These are phyloP conservation scores for Senna tora DNA, from an alignment of 306 rosid genomes.

Conservation along the genomic window DNA sequence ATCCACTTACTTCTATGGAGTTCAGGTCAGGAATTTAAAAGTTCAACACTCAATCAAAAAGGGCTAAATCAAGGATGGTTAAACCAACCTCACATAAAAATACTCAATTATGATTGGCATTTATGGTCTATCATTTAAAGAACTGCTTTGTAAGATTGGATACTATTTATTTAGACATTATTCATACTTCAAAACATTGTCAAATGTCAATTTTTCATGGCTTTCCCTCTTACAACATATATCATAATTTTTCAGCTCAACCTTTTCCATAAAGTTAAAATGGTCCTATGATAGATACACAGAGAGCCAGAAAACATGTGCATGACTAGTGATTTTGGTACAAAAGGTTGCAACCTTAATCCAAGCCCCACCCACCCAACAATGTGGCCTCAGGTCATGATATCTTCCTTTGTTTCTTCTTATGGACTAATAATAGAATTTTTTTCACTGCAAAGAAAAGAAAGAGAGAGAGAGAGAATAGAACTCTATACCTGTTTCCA, in stretches of 20 bases:
- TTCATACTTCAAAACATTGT: constrained; percentile 16
- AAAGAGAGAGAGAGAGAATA: too few relatives aligned
- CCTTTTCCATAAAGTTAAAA: not conserved
- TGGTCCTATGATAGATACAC: not conserved
- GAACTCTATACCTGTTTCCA: constrained; percentile 50
- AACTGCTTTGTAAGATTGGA: not conserved
- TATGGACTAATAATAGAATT: too few relatives aligned
- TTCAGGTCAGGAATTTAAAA: not conserved
- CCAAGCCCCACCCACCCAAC: not conserved
- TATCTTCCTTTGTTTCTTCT: too few relatives aligned
- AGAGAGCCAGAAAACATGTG: not conserved
- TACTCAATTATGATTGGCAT: constrained; percentile 23
- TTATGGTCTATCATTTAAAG: not conserved
- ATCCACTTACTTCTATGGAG: constrained; percentile 4
- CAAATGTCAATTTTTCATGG: constrained; percentile 1
- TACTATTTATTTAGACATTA: constrained; percentile 6
- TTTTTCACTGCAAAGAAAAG: too few relatives aligned
- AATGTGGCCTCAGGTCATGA: not conserved
- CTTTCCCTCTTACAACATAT: constrained; percentile 7
- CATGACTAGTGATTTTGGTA: not conserved
- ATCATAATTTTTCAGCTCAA: not conserved
- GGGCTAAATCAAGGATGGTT: constrained; percentile 21
- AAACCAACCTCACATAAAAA: constrained; percentile 3
- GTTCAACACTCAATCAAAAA: constrained; percentile 10
- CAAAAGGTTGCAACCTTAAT: not conserved